Evolutionary conservation across 2,329 filamentous ascomycete species (phyloP).

Genomic region (Remersonia thermophila): DNA sequence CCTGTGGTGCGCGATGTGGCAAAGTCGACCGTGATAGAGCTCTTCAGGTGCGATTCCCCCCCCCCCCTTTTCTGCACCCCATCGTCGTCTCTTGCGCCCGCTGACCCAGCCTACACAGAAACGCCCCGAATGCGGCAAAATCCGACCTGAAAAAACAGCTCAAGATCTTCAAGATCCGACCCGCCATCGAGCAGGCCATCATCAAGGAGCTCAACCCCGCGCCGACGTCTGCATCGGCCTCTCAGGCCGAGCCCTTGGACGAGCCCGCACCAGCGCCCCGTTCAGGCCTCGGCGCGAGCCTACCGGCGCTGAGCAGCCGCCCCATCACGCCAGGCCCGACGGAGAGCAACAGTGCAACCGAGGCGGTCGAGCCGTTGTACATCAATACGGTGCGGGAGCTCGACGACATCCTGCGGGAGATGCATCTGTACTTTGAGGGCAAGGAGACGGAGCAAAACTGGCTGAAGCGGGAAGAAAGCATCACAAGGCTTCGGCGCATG

Average conservation of each 20-base stretch:
- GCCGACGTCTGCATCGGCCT: conserved; percentile 17
- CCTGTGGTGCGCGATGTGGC: conserved; percentile 75
- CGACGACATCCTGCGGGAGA: conserved; percentile 75
- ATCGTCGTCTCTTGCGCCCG: not conserved
- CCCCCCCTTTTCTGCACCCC: not conserved
- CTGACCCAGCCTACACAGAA: conserved; percentile 31
- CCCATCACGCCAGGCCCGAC: conserved; percentile 50
- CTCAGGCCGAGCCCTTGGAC: conserved; percentile 29
- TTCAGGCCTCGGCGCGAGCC: conserved; percentile 36
- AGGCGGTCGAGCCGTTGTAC: conserved; percentile 67
- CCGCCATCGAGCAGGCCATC: conserved; percentile 73
- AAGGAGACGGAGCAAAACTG: conserved; percentile 87
- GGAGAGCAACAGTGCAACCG: conserved; percentile 34
- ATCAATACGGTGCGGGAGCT: conserved; percentile 76
- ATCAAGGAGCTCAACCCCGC: conserved; percentile 57
- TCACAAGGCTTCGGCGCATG: conserved; percentile 63
- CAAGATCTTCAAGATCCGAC: conserved; percentile 70
- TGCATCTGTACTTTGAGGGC: conserved; percentile 73
- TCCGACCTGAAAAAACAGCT: conserved; percentile 81
- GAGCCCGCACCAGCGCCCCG: conserved; percentile 24
- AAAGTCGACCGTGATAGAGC: conserved; percentile 70
- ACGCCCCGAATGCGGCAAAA: conserved; percentile 71
- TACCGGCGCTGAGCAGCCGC: conserved; percentile 39
- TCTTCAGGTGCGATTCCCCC: conserved; percentile 61
- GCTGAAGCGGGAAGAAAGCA: conserved; percentile 71